phyloP scores from a whole-genome alignment of 441 rosid genomes.

The Bruguiera hainesii region DNA sequence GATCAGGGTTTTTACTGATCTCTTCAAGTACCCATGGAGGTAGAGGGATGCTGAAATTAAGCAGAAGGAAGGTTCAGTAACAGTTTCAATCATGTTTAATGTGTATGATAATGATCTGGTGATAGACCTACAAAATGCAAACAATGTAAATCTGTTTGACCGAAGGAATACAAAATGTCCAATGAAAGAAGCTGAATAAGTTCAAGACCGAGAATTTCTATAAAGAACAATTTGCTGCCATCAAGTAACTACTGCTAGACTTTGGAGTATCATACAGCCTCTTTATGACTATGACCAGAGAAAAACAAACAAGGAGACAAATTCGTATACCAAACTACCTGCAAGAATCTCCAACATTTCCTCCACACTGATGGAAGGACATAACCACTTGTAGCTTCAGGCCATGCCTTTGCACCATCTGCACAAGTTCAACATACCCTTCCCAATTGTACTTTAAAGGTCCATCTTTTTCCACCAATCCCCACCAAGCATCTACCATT shows the following conservation, averaged over 20 bases:
- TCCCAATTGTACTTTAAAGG: slow-evolving; percentile 93
- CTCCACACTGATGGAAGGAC: slow-evolving; percentile 99
- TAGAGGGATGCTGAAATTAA: slow-evolving; percentile 60
- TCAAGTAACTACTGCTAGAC: no score
- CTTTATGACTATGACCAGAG: neutral
- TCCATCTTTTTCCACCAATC: slow-evolving; percentile 92
- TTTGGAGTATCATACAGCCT: neutral
- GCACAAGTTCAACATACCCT: slow-evolving; percentile 81
- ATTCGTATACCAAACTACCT: slow-evolving; percentile 37
- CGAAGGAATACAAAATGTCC: neutral
- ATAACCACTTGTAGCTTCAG: slow-evolving; percentile 86
- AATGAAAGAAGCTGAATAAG: neutral
- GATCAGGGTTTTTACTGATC: slow-evolving; percentile 78
- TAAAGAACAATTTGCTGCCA: no score
- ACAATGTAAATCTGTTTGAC: neutral
- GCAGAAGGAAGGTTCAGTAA: slow-evolving; percentile 20
- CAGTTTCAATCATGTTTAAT: slow-evolving; percentile 2
- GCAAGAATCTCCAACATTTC: slow-evolving; percentile 98
- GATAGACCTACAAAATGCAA: neutral
- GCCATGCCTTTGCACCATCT: slow-evolving; percentile 80
- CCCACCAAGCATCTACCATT: slow-evolving; percentile 99
- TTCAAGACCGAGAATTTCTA: neutral
- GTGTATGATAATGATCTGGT: neutral
- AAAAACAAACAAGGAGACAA: neutral
- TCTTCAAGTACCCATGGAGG: slow-evolving; percentile 99